Evolutionary conservation across 441 rosid genomes (phyloP).

Genomic region (Capsella rubella): DNA sequence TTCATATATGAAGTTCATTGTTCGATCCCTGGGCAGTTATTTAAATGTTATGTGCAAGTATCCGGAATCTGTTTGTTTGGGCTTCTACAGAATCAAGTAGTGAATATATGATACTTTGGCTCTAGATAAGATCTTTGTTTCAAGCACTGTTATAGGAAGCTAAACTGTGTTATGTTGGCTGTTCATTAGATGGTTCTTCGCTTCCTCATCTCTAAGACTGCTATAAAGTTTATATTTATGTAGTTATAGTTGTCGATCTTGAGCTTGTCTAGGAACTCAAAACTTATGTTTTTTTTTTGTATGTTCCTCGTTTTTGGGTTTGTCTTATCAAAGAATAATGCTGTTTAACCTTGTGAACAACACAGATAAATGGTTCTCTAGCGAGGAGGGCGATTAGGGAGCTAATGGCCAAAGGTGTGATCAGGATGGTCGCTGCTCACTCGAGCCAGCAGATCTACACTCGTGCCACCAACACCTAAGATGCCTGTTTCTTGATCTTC

Average conservation of each 20-base stretch:
- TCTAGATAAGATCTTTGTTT: background rate
- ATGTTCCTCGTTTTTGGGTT: background rate
- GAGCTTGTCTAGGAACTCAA: background rate
- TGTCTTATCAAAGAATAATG: background rate
- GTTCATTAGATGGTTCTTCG: background rate
- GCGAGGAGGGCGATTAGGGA: slow-evolving; percentile 64
- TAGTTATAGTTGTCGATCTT: background rate
- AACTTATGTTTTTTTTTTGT: too few species aligned
- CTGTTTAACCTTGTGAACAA: background rate
- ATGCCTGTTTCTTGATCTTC: slow-evolving; percentile 2
- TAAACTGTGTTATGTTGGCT: background rate
- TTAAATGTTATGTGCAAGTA: background rate
- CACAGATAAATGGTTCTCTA: slow-evolving; percentile 57
- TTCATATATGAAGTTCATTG: background rate
- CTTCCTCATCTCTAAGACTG: background rate
- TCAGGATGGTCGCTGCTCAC: slow-evolving; percentile 64
- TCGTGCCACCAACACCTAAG: slow-evolving; percentile 56
- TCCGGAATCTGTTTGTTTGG: background rate
- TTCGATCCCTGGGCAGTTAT: background rate
- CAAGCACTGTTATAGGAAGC: background rate
- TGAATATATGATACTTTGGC: background rate
- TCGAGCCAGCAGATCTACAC: slow-evolving; percentile 67
- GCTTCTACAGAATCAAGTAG: background rate
- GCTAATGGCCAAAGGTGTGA: slow-evolving; percentile 64
- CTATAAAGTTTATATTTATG: background rate